Percentiles rank a stretch among this genome's conserved stretches.
These are phyloP conservation scores for Salvia miltiorrhiza DNA, from an alignment of 257 asterid genomes.

Conservation along the genomic window DNA sequence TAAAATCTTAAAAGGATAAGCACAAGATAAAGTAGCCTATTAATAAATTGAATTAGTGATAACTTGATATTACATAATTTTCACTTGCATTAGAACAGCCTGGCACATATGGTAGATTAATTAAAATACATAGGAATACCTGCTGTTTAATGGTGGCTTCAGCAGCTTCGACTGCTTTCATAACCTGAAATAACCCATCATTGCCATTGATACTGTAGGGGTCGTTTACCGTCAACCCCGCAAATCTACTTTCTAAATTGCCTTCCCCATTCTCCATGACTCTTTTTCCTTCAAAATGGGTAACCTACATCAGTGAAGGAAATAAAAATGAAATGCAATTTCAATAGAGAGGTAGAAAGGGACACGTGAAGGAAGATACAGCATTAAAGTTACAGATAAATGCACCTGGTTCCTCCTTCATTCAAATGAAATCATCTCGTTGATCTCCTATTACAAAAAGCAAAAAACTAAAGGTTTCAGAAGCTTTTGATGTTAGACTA, in stretches of 20 bases:
- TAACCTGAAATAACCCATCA: conserved; percentile 81
- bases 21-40: not conserved
- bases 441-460: not conserved
- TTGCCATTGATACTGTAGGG: conserved; percentile 40
- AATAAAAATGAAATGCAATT: not conserved
- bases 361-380: not conserved
- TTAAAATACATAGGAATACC: conserved; percentile 35
- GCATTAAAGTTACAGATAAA: not conserved
- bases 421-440: not conserved
- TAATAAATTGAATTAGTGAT: not conserved
- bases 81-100: not conserved
- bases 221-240: conserved; percentile 55
- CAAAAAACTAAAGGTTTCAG: no score
- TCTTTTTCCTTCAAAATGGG: not conserved
- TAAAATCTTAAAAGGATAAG: not conserved
- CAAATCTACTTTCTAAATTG: conserved; percentile 46
- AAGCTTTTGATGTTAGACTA: no score
- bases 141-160: conserved; percentile 89
- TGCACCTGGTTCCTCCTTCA: not conserved
- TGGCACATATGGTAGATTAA: not conserved
- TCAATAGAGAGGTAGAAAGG: not conserved
- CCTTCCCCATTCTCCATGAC: conserved; percentile 74
- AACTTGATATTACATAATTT: not conserved
- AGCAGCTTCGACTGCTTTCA: conserved; percentile 97
- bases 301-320: not conserved